Evolutionary conservation across 805 yeast species (phyloP).

Genomic region (Helenozyma rhizophorensis): DNA sequence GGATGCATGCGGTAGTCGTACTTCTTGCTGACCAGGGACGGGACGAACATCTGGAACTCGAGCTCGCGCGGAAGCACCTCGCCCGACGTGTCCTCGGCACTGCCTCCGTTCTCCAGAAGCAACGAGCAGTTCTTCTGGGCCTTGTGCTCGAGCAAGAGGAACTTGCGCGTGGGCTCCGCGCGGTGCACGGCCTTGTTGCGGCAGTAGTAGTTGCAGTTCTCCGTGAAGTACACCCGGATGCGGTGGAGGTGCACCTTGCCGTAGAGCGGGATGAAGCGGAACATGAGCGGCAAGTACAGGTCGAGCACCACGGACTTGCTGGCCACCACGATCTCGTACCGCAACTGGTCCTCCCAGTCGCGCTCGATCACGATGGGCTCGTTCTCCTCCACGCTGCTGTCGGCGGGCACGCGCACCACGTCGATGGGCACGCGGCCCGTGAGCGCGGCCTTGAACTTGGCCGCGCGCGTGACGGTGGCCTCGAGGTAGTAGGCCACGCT

Average conservation of each 20-base stretch:
- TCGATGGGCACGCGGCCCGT: conserved; percentile 58
- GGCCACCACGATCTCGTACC: conserved; percentile 86
- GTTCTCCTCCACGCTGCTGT: conserved; percentile 75
- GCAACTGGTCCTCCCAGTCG: conserved; percentile 91
- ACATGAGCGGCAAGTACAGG: conserved; percentile 77
- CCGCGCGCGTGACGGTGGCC: conserved; percentile 68
- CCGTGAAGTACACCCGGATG: conserved; percentile 80
- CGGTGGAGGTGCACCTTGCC: conserved; percentile 86
- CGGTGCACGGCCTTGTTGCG: conserved; percentile 83
- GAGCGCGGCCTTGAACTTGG: conserved; percentile 80
- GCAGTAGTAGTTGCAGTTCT: conserved; percentile 87
- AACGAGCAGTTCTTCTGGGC: conserved; percentile 50
- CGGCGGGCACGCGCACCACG: conserved; percentile 72
- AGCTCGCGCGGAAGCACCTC: conserved; percentile 73
- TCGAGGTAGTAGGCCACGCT: conserved; percentile 66
- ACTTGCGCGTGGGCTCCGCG: conserved; percentile 84
- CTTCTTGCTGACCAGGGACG: conserved; percentile 56
- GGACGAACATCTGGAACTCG: conserved; percentile 83
- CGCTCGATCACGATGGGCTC: conserved; percentile 90
- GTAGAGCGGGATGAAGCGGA: conserved; percentile 71
- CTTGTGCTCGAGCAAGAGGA: conserved; percentile 72
- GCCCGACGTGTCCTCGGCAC: conserved; percentile 35
- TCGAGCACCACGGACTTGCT: conserved; percentile 85
- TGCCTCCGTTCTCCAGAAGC: conserved; percentile 38
- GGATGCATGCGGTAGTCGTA: conserved; percentile 60